Base-by-base conservation (phyloP, 2,329 filamentous ascomycete species). In the Aspergillus uvarum region DNA sequence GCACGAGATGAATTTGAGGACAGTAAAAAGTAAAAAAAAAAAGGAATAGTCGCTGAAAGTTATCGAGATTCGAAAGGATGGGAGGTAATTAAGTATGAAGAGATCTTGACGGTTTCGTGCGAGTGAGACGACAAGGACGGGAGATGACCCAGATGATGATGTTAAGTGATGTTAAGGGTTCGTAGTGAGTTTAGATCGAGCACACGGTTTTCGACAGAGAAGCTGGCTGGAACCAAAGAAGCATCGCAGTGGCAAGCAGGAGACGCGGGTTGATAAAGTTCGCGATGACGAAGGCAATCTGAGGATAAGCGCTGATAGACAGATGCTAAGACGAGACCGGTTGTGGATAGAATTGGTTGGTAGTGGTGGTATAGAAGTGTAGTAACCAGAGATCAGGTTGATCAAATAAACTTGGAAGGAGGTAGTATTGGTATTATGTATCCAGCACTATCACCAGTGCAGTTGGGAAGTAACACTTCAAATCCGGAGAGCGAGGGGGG, bases 221-320 rank as follows among this genome's bases (percentile, higher is more conserved):
- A 55, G 42, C 24, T 47, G 52, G 53, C 19, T 21, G 47, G 52
- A 59, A 56, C 58, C 59, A 61, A 42, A 54, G 29, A 55, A 53
- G 61, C 63, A 65, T 65, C 38, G 63, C 61, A 64, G 63, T 65
- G 63, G 63, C 63, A 54, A 64, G 54, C 52, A 59, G 22, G 26
- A 52, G 51, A 32, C n/a, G 42, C 48, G 47, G 47, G 56, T 50
- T n/a, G 29, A 56, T 55, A 60, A 51, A 24, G 62, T 64, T 64
- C 56, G 55, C 50, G 49, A 61, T 62, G 61, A 65, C 61, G 61
- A 53, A 52, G 51, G 35, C 50, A 59, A 48, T 55, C 32, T 19
- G 42, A 38, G 10, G 47, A 52, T 47, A 19, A 35, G 50, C 22
- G 56, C 54, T 24, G 53, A 52, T 48, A 44, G 38, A 44, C 16